Evolutionary conservation across 1,284 basidiomycete genomes (phyloP), one percentile per base, ranked within the genome.

Genomic region (Apiotrichum sp.): DNA sequence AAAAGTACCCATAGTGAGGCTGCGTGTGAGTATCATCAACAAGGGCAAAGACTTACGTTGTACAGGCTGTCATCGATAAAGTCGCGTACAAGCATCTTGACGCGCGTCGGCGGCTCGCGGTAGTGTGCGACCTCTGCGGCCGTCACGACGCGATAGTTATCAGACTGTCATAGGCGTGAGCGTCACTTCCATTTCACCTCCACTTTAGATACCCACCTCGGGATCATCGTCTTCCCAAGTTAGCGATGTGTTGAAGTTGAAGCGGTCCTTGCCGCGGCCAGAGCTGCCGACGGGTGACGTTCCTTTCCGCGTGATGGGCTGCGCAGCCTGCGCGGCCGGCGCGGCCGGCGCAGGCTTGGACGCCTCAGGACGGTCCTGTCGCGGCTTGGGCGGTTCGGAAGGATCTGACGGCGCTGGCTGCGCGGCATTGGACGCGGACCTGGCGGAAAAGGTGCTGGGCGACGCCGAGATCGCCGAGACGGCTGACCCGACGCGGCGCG

Each of bases 41-140:
- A 14, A 6, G 7, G 3, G 7, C 4, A 14, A 7, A 39, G 42
- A 22, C 73, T 62, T 56, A 76, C 75, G 70, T 99, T 98, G 79
- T 98, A 99, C 44, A 99, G 77, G 16, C 88, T 87, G 72, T 99
- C 96, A 69, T 98, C 90, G 63, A 99, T 93, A 73, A 90, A 99
- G 78, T 99, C 95, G 59, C 96, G 83, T 47, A 89, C 86, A 38
- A 98, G 86, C 90, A 98, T 96, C 73, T 89, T 90, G 49, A 93
- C 92, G 52, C 83, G 79, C 22, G 80, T 83, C 3, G 93, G 95
- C 3, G 88, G 89, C 48, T 79, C 77, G n/a, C 73, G 78, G 54
- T 78, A 76, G 54, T 72, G 74, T 59, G 84, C 82, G 52, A 93
- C 75, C 56, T 86, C 82, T 62, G 85, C 84, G 6, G 92, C 87